phyloP scores from a whole-genome alignment of 306 rosid species.

The Fragaria ananassa region DNA sequence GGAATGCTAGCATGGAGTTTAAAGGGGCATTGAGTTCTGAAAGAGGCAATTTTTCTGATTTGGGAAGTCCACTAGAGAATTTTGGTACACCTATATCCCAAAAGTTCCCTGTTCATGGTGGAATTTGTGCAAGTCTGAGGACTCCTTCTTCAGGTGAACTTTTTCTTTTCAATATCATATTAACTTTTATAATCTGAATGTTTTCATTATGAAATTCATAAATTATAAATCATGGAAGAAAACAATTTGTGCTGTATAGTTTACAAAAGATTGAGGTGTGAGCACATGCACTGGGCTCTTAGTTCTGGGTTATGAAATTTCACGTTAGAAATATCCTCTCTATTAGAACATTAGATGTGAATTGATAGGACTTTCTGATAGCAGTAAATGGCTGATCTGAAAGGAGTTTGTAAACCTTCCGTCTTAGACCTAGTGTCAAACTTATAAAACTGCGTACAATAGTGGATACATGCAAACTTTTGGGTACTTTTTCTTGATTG shows the following conservation, averaged over 20 bases:
- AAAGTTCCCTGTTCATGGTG: constrained; percentile 51
- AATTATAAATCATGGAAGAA: neutral
- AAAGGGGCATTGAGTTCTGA: constrained; percentile 55
- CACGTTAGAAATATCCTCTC: neutral
- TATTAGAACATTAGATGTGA: neutral
- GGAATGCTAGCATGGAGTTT: constrained; percentile 62
- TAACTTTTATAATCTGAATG: neutral
- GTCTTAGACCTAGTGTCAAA: neutral
- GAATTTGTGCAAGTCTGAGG: constrained; percentile 35
- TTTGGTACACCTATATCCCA: constrained; percentile 48
- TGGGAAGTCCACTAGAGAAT: constrained; percentile 52
- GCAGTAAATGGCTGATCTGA: neutral
- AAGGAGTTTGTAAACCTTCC: neutral
- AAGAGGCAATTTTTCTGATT: constrained; percentile 54
- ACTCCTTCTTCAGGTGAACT: constrained; percentile 55
- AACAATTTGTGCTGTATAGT: neutral
- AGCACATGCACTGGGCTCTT: neutral
- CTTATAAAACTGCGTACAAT: neutral
- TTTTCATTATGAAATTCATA: neutral
- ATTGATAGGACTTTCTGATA: neutral
- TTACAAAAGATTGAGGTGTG: neutral
- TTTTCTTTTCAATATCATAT: neutral
- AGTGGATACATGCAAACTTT: neutral
- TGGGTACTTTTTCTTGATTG: neutral
- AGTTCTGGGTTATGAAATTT: neutral